These are phyloP conservation scores for Phallus indusiatus DNA, from an alignment of 768 basidiomycete genomes.

Conservation along the genomic window DNA sequence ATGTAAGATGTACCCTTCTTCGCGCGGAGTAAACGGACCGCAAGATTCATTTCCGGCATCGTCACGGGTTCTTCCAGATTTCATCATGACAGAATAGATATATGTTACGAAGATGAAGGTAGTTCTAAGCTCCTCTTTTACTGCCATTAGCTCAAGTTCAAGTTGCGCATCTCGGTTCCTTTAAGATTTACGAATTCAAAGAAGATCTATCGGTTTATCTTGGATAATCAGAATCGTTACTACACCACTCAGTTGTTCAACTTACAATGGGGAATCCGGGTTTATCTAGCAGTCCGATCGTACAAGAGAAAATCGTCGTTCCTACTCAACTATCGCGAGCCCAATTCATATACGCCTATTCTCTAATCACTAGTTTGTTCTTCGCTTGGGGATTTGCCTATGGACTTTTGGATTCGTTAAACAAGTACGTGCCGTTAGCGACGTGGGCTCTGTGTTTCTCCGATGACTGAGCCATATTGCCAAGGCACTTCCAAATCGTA, in stretches of 20 bases:
- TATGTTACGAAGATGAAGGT: neutral
- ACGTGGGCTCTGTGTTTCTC: neutral
- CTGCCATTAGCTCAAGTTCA: neutral
- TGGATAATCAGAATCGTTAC: too few relatives aligned
- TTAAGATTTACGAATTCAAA: too few relatives aligned
- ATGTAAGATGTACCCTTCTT: neutral
- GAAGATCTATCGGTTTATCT: too few relatives aligned
- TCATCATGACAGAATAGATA: neutral
- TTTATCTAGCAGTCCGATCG: neutral
- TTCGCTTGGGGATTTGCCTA: constrained; percentile 72
- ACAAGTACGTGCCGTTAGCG: neutral
- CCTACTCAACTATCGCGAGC: constrained; percentile 31
- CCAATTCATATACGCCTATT: constrained; percentile 50
- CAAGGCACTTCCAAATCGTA: constrained; percentile 60
- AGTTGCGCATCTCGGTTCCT: neutral
- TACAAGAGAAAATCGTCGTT: neutral
- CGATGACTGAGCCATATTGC: neutral
- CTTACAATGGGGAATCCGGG: too few relatives aligned
- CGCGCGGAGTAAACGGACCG: neutral
- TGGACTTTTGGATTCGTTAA: constrained; percentile 29
- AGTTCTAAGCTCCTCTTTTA: neutral
- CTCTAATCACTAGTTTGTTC: constrained; percentile 65
- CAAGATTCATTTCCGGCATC: neutral
- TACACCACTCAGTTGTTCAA: too few relatives aligned
- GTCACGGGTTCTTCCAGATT: neutral